These are phyloP conservation scores for Cairneyella variabilis DNA, from an alignment of 495 filamentous ascomycete species.

Conservation along the genomic window DNA sequence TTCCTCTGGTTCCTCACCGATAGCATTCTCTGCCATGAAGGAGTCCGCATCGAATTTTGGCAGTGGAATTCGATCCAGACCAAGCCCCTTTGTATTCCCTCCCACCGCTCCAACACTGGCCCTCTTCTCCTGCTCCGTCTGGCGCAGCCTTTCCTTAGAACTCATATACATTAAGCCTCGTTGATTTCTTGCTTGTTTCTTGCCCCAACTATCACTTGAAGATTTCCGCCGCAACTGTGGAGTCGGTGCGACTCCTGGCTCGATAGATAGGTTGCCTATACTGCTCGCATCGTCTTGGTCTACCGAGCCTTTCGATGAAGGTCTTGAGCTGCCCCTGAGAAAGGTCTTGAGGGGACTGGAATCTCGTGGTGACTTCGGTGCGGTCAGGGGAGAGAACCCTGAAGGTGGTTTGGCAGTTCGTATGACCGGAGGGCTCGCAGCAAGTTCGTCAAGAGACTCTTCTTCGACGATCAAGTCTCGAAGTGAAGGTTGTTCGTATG, in stretches of 20 bases:
- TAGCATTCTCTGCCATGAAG: conserved; percentile 47
- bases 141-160: conserved; percentile 52
- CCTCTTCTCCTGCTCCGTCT: conserved; percentile 50
- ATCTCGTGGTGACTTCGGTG: conserved; percentile 49
- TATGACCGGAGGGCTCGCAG: conserved; percentile 77
- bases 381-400: conserved; percentile 64
- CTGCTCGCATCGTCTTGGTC: conserved; percentile 50
- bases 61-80: conserved; percentile 19
- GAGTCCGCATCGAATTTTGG: conserved; percentile 33
- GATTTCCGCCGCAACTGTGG: conserved; percentile 39
- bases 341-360: conserved; percentile 34
- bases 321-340: conserved; percentile 40
- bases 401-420: conserved; percentile 81
- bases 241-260: conserved; percentile 41
- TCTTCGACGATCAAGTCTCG: conserved; percentile 63
- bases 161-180: conserved; percentile 58
- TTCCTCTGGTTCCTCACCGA: conserved; percentile 44
- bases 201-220: conserved; percentile 50
- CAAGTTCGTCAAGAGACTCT: conserved; percentile 49
- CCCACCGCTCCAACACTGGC: conserved; percentile 30
- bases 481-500: conserved; percentile 48
- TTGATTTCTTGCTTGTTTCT: conserved; percentile 44
- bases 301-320: conserved; percentile 47
- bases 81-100: conserved; percentile 27
- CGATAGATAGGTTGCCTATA: conserved; percentile 56